These are phyloP conservation scores for Glebionis coronaria DNA, from an alignment of 129 eudicot genomes.

Conservation along the genomic window DNA sequence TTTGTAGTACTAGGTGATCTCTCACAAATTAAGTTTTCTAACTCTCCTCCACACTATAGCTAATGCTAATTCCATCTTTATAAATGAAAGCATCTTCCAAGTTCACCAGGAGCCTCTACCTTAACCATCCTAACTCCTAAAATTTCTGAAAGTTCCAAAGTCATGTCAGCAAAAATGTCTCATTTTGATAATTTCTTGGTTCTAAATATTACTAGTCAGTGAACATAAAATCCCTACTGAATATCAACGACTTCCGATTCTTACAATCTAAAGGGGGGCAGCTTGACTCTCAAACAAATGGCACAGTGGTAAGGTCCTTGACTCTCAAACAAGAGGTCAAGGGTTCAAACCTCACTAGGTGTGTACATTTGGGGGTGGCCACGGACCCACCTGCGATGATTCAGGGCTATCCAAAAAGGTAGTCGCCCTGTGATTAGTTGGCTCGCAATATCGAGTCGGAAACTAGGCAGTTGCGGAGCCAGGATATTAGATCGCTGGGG, in stretches of 20 bases:
- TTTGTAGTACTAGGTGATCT: not conserved
- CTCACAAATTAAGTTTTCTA: not conserved
- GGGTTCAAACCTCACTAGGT: no score
- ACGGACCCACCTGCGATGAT: no score
- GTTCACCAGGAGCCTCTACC: not conserved
- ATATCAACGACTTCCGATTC: not conserved
- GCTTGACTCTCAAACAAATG: no score
- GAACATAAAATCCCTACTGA: not conserved
- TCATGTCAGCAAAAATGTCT: constrained; percentile 1
- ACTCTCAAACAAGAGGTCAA: no score
- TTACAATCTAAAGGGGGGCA: not conserved
- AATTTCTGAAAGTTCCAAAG: not conserved
- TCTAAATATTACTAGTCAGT: not conserved
- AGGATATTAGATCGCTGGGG: no score
- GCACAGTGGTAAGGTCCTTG: no score
- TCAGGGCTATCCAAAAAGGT: no score
- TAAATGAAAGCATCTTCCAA: not conserved
- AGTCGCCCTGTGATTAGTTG: no score
- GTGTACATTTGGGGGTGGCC: no score
- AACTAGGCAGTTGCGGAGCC: no score
- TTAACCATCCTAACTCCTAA: not conserved
- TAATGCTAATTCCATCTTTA: not conserved
- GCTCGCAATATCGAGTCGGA: no score
- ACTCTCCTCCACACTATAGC: not conserved
- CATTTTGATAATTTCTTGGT: not conserved